phyloP scores from a whole-genome alignment of 768 basidiomycete species.

The Psilocybe tampanensis region DNA sequence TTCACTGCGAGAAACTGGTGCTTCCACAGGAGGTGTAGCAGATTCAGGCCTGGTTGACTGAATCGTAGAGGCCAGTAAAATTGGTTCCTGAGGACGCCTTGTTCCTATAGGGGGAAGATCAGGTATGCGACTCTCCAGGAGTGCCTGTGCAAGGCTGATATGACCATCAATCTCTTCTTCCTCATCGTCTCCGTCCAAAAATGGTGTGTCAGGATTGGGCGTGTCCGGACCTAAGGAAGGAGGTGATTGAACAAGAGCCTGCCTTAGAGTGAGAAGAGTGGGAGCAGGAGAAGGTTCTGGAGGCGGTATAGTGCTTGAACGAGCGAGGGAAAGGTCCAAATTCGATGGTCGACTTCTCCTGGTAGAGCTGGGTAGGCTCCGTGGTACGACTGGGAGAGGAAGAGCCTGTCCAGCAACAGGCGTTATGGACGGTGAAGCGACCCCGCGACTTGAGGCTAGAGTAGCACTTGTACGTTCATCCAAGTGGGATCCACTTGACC shows the following conservation, averaged over 20 bases:
- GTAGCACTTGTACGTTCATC: conserved; percentile 82
- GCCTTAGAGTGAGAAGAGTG: conserved; percentile 65
- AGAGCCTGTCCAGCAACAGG: conserved; percentile 25
- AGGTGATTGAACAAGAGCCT: conserved; percentile 57
- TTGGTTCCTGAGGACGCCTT: conserved; percentile 65
- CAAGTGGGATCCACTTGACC: conserved; percentile 77
- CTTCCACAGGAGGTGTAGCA: conserved; percentile 50
- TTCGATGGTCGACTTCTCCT: conserved; percentile 67
- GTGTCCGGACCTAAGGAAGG: conserved; percentile 18
- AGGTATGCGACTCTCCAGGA: conserved; percentile 80
- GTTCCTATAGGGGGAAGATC: conserved; percentile 73
- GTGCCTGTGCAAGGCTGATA: conserved; percentile 72
- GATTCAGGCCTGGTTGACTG: conserved; percentile 36
- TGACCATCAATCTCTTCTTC: conserved; percentile 64
- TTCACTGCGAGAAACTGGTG: conserved; percentile 32
- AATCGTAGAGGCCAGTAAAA: conserved; percentile 55
- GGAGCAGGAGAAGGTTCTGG: conserved; percentile 62
- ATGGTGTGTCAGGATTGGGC: conserved; percentile 39
- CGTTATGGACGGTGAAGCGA: conserved; percentile 24
- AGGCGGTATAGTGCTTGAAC: conserved; percentile 37
- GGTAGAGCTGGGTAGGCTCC: conserved; percentile 25
- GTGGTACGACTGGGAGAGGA: conserved; percentile 30
- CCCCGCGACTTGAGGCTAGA: conserved; percentile 33
- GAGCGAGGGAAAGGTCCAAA: conserved; percentile 57
- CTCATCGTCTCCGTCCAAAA: conserved; percentile 54